phyloP scores from a whole-genome alignment of 139 green algal genomes.

The Chlamydomonas asymmetrica region DNA sequence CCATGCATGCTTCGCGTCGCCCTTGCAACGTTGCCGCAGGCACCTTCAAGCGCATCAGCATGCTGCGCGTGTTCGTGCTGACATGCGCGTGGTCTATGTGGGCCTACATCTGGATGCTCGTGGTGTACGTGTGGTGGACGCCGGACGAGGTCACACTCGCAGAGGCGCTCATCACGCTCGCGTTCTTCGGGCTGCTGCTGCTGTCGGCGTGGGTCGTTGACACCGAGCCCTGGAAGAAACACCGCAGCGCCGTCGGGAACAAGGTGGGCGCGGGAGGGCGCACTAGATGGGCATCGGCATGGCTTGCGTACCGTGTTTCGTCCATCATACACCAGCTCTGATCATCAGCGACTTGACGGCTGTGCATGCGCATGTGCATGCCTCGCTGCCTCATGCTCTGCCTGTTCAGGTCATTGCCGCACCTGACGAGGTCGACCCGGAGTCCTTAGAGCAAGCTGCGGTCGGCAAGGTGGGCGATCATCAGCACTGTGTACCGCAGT shows the following conservation, averaged over 20 bases:
- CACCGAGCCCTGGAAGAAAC: constrained; percentile 30
- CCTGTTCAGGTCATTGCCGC: too few species aligned
- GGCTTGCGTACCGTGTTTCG: neutral
- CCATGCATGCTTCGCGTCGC: too few species aligned
- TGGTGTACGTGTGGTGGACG: constrained; percentile 44
- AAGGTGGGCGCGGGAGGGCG: neutral
- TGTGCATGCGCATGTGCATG: neutral
- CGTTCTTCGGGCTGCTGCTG: constrained; percentile 35
- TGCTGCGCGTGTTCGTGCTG: constrained; percentile 35
- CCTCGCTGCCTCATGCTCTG: too few species aligned
- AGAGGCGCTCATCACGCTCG: constrained; percentile 36
- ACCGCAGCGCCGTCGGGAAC: neutral
- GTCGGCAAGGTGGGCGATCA: too few species aligned
- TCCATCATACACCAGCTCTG: neutral
- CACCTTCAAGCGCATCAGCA: constrained; percentile 35
- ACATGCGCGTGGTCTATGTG: constrained; percentile 47
- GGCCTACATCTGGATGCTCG: constrained; percentile 51
- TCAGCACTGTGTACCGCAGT: too few species aligned
- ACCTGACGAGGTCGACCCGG: too few species aligned
- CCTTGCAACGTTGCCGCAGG: too few species aligned
- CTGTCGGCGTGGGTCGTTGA: constrained; percentile 39
- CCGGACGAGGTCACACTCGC: constrained; percentile 18
- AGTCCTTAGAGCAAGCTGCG: too few species aligned
- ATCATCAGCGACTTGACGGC: neutral
- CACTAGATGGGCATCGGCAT: neutral